These are phyloP conservation scores for Dioscorea zingiberensis DNA, from an alignment of 106 monocot genomes.

Conservation along the genomic window DNA sequence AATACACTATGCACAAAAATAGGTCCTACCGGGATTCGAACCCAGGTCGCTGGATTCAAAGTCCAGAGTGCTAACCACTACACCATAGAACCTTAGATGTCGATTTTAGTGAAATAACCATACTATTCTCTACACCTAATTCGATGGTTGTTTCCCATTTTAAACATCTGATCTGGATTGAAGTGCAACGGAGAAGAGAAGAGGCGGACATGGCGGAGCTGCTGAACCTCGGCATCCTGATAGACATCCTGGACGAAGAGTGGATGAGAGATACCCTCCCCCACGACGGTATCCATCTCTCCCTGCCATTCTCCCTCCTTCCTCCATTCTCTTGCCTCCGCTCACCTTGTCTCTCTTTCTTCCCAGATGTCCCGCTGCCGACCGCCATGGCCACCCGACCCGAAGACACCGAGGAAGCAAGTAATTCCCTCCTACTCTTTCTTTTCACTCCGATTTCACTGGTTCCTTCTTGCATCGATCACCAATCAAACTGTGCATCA, in stretches of 20 bases:
- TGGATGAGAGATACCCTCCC: conserved; percentile 40
- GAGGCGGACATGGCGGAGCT: conserved; percentile 14
- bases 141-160: no score
- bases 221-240: conserved; percentile 33
- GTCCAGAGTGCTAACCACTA: conserved; percentile 2
- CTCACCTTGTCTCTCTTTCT: background rate
- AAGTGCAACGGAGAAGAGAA: background rate
- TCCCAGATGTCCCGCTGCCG: conserved; percentile 23
- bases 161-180: no score
- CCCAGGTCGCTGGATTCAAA: conserved; percentile 2
- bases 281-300: conserved; percentile 16
- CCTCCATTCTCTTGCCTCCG: background rate
- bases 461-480: background rate
- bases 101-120: no score
- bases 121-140: no score
- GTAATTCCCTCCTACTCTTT: conserved; percentile 6
- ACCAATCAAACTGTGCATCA: background rate
- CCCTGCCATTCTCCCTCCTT: background rate
- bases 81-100: no score
- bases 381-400: conserved; percentile 12
- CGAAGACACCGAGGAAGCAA: conserved; percentile 28
- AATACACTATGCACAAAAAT: no score
- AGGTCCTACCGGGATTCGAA: conserved; percentile 1
- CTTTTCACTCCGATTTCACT: background rate
- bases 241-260: conserved; percentile 36